A percentile compares a stretch with the other conserved stretches of the same genome.
These are phyloP conservation scores for Leucosporidium scottii DNA, from an alignment of 768 basidiomycete genomes.

Conservation along the genomic window DNA sequence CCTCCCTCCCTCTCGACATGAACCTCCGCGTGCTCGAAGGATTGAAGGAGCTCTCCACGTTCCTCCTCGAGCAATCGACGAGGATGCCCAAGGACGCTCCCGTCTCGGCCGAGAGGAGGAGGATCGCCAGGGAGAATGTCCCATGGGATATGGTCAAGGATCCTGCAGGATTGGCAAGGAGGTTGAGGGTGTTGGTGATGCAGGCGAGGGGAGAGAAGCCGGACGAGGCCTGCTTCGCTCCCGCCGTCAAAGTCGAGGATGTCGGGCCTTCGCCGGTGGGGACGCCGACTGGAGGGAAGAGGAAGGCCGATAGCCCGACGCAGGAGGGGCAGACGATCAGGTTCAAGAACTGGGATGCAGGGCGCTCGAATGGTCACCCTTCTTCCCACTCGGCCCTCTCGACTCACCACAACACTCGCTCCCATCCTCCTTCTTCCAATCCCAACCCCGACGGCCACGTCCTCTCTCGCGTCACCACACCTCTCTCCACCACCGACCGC, in stretches of 20 bases:
- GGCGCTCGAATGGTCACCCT: not conserved
- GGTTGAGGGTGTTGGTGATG: conserved; percentile 25
- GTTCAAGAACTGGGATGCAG: conserved; percentile 6
- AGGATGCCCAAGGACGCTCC: conserved; percentile 48
- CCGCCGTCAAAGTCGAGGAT: not conserved
- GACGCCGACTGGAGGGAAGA: conserved; percentile 1
- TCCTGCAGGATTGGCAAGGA: conserved; percentile 21
- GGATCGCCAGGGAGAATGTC: conserved; percentile 34
- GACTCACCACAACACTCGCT: not conserved
- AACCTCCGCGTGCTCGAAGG: conserved; percentile 60
- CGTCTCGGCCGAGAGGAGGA: conserved; percentile 25
- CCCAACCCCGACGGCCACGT: conserved; percentile 7
- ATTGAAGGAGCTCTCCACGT: conserved; percentile 62
- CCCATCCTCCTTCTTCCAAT: not conserved
- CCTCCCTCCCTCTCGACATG: conserved; percentile 35
- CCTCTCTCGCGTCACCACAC: conserved; percentile 12
- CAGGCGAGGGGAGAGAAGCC: conserved; percentile 20
- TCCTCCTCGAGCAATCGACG: conserved; percentile 69
- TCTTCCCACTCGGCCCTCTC: not conserved
- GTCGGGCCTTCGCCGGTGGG: not conserved
- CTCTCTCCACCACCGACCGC: not conserved
- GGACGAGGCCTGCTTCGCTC: conserved; percentile 18
- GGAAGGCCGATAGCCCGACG: conserved; percentile 10
- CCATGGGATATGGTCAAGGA: conserved; percentile 32
- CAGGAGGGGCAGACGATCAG: not conserved